Evolutionary conservation across 139 green algal genomes (phyloP).

Genomic region (Asterochloris sp.): DNA sequence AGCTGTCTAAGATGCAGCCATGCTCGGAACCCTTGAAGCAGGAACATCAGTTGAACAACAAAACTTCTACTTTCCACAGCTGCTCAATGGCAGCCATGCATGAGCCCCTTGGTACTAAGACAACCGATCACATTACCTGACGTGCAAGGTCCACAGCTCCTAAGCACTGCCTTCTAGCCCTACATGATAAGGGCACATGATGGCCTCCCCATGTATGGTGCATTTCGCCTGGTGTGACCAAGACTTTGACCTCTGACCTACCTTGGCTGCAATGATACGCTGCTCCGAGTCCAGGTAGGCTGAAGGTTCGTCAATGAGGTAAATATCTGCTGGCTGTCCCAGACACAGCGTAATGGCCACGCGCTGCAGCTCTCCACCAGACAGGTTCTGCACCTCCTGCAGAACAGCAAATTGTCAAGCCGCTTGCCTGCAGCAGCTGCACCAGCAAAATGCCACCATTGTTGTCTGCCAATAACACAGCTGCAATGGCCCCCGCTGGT

Average conservation of each 20-base stretch:
- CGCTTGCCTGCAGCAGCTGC: background rate
- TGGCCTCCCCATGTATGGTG: no score
- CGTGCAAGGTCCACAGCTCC: no score
- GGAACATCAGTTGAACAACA: no score
- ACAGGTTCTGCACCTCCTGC: conserved; percentile 86
- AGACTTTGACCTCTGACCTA: conserved; percentile 3
- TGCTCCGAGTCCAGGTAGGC: conserved; percentile 99
- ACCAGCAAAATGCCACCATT: background rate
- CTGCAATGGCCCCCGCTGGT: no score
- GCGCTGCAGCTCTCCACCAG: conserved; percentile 88
- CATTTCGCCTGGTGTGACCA: background rate
- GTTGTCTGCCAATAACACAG: background rate
- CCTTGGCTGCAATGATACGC: conserved; percentile 95
- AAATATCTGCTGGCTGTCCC: conserved; percentile 93
- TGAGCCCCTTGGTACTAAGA: no score
- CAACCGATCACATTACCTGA: no score
- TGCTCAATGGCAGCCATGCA: no score
- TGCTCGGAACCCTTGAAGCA: no score
- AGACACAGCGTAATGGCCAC: conserved; percentile 94
- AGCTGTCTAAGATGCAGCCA: no score
- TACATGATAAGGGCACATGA: no score
- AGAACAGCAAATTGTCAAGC: background rate
- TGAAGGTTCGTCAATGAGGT: conserved; percentile 98
- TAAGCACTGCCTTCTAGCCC: no score
- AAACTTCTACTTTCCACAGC: no score